Evolutionary conservation across 2,329 filamentous ascomycete genomes (phyloP), one percentile per base, ranked within the genome.

Genomic region (Lachnellula willkommii): DNA sequence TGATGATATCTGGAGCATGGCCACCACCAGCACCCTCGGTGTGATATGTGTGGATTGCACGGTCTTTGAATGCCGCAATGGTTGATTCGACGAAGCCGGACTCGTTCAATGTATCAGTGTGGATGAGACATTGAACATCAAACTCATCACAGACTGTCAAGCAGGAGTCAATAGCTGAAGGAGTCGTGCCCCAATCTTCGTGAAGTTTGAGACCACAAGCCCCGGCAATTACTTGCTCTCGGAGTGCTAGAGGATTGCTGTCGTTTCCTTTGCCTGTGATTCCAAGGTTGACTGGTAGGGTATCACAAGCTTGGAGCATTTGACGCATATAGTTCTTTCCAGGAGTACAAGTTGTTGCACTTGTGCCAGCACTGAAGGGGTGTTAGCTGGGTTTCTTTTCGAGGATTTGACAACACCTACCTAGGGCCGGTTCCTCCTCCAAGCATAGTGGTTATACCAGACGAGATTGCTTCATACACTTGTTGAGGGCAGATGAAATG

Each of bases 401-500:
- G 3, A 47, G 47, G 0, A 46, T 17, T 11, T 20, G 7, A 35
- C 45, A 15, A 15, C 5, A 51, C 59, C 24, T 68, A 86, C 85
- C 84, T 93, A n/a, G 93, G 93, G 9, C 93, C 93, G 2, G 90
- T 95, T 8, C 93, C 93, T 47, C 93, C 93, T 53, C 91, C 93
- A 2, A 97, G 77, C 79, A 95, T 85, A 0, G 92, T 95, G 0
- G 93, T 97, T 60, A 97, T 83, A 47, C 93, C 93, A 14, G 89
- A 88, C 6, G 91, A 82, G 53, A 96, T 79, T 5, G 90, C 82
- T 69, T 97, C 93, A 32, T 89, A 75, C 1, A 85, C 87, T 73
- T 97, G 93, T 69, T 97, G 92, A 3, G 93, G 93, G 68, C 92
- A 96, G 70, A 97, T 96, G 67, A 93, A 90, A 71, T 97, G 93